Base-by-base conservation (phyloP, 2,329 filamentous ascomycete species). In the Diplodia scrobiculata region DNA sequence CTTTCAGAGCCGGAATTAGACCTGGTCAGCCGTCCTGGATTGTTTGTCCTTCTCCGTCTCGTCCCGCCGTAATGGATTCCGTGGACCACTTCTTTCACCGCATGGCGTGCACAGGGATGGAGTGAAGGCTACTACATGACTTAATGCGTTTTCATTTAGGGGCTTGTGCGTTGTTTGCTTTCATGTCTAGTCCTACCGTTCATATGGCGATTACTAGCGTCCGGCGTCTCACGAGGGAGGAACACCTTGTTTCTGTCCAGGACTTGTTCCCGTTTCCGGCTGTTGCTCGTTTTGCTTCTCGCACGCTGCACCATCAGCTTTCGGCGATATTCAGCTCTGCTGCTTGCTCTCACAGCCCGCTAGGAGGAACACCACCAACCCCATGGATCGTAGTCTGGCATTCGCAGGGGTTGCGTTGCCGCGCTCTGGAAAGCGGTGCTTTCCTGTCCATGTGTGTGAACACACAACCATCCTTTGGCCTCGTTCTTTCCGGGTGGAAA, bases 111-210 rank as follows among this genome's bases (percentile, higher is more conserved):
- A 52, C 64, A 47, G 38, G 47, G 48, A 47, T 47, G 55, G 65
- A 66, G 55, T 53, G 65, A 66, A 54, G 65, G 65, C 50, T 66
- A 41, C 47, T 36, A 53, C 34, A 60, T 51, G 45, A 62, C 41
- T 55, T 66, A 66, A 66, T 62, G 65, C 55, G 41, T 62, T 66
- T 50, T 51, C 52, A 52, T 64, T 64, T 66, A 48, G 50, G 65
- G 55, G 55, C 65, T 62, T 66, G 47, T 62, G 55, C 41, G 34
- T 62, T 62, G 47, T 62, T 48, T 60, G 34, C 36, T 32, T 29
- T 53, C 53, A 27, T 62, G 52, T 66, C 63, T 59, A 65, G 52
- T 65, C 29, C 47, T 47, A 51, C 51, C 52, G 52, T 48, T 58
- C 38, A 62, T 52, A 36, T 65, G 63, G 63, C 51, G 51, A 54